These are phyloP conservation scores for Sistotremastrum suecicum DNA, from an alignment of 768 basidiomycete genomes.

Conservation along the genomic window DNA sequence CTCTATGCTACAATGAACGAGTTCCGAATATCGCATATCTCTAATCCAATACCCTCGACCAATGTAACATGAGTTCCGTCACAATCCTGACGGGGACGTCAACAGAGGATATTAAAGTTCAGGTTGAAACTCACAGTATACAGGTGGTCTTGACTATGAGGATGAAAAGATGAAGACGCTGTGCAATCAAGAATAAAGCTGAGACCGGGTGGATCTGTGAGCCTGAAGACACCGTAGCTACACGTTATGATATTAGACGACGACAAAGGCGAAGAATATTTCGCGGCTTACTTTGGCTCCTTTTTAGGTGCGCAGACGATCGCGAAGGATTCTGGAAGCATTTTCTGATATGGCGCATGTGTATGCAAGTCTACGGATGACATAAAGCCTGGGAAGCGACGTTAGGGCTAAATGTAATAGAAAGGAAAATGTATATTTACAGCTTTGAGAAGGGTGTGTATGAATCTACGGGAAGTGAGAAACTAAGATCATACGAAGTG, in stretches of 20 bases:
- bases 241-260: not conserved
- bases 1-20: no score
- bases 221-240: constrained; percentile 79
- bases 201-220: constrained; percentile 80
- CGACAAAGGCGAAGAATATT: constrained; percentile 2
- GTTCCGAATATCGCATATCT: no score
- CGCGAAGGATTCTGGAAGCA: constrained; percentile 86
- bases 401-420: constrained; percentile 2
- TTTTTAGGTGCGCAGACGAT: constrained; percentile 81
- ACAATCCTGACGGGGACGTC: not conserved
- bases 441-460: constrained; percentile 83
- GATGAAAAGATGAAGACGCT: constrained; percentile 70
- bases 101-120: not conserved
- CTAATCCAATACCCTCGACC: not conserved
- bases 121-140: constrained; percentile 51
- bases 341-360: constrained; percentile 76
- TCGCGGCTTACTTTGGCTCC: constrained; percentile 45
- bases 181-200: constrained; percentile 54
- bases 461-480: constrained; percentile 47
- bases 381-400: constrained; percentile 55
- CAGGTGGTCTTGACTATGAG: constrained; percentile 71
- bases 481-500: not conserved
- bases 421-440: constrained; percentile 25
- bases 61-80: not conserved
- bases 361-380: constrained; percentile 90